Evolutionary conservation across 2,329 filamentous ascomycete species (phyloP).

Genomic region (Dactylellina haptotyla): DNA sequence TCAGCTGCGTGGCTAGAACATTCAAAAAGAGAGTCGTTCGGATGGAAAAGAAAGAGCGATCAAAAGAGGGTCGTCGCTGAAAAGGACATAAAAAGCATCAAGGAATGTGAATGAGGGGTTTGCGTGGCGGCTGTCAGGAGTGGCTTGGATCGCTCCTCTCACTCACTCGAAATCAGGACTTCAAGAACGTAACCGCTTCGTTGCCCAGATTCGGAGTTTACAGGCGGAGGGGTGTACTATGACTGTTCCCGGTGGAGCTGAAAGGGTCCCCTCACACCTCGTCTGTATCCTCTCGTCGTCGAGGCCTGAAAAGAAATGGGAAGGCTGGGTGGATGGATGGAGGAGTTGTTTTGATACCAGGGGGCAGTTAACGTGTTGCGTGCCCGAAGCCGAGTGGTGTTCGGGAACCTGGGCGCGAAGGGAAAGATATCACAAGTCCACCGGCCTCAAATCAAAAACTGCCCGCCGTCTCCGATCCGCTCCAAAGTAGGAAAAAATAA

Average conservation of each 20-base stretch:
- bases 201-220: slow-evolving; percentile 53
- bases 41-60: slow-evolving; percentile 37
- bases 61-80: slow-evolving; percentile 46
- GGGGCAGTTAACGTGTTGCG: slow-evolving; percentile 17
- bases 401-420: slow-evolving; percentile 11
- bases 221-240: slow-evolving; percentile 43
- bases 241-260: slow-evolving; percentile 41
- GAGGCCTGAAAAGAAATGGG: slow-evolving; percentile 32
- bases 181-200: slow-evolving; percentile 4
- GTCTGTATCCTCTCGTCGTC: slow-evolving; percentile 3
- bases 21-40: slow-evolving; percentile 46
- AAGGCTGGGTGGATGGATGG: slow-evolving; percentile 45
- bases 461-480: slow-evolving; percentile 48
- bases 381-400: slow-evolving; percentile 34
- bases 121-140: slow-evolving; percentile 43
- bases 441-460: slow-evolving; percentile 30
- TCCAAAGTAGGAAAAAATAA: slow-evolving; percentile 9
- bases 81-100: slow-evolving; percentile 49
- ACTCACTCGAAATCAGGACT: too few species aligned
- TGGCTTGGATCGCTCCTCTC: slow-evolving; percentile 33
- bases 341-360: slow-evolving; percentile 52
- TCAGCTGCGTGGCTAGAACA: slow-evolving; percentile 50
- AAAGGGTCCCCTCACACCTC: slow-evolving; percentile 4
- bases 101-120: slow-evolving; percentile 52
- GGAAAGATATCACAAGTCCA: slow-evolving; percentile 52